Base-by-base conservation (phyloP, 441 rosid species). In the Capsella rubella region DNA sequence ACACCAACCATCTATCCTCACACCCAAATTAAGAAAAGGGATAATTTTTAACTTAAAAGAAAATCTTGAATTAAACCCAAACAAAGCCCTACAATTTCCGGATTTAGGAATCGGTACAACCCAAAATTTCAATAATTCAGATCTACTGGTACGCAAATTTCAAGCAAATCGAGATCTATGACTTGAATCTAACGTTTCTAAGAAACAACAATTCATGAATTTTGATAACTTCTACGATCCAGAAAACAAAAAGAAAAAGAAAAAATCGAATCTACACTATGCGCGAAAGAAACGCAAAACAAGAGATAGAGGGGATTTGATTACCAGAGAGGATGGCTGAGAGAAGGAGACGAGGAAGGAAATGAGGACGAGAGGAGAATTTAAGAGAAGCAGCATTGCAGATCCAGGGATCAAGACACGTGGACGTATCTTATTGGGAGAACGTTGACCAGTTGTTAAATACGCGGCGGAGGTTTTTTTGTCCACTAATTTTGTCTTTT, bases 401-500 rank as follows among this genome's bases (percentile, higher is more conserved):
- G 76, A 77, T 71, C 79, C 52, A 25, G 45, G 63, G 56, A 14
- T 28, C 2, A 6, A 0, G 25, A 71, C 80, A 77, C 80, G 80
- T 77, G 80, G 9, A 31, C 3, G 9, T 64, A 15, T 21, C 2
- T 3, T 57, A 71, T 71, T 77, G 68, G 73, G 5, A 25, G 13
- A 65, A 42, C 25, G 9, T 56, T 56, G 60, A 70, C 76, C 42
- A 64, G 43, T 25, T 51, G 63, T 76, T 63, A 34, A 16, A 46
- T 63, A 34, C 47, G 72, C 80, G 80, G 76, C 80, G 80, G 72
- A 71, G 80, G 72, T 62, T 62, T 62, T 75, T 65, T 25, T 4
- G 67, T 47, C 77, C 71, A 54, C 57, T 6, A 15, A 43, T 53
- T 25, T 8, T 63, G 29, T 32, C 8, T 66, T 35, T 67, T 61